phyloP scores from a whole-genome alignment of 345 rosid species.

The Xanthoceras sorbifolium region DNA sequence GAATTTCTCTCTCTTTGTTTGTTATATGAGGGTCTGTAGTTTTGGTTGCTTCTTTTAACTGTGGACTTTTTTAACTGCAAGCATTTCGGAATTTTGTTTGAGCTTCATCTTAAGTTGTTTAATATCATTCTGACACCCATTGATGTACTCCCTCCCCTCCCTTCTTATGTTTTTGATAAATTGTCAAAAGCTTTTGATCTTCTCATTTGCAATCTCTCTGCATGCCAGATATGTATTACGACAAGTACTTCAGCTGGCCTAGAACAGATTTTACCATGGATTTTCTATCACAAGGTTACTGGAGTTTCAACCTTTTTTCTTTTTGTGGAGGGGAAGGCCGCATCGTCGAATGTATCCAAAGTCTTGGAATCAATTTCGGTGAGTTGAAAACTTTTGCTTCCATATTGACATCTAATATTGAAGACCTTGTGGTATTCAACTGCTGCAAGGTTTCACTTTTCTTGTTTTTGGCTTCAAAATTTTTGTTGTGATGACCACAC shows the following conservation, averaged over 20 bases:
- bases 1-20: background rate
- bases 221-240: constrained; percentile 69
- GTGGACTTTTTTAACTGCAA: background rate
- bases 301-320: constrained; percentile 86
- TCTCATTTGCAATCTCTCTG: constrained; percentile 7
- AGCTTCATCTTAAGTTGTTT: background rate
- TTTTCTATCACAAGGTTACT: constrained; percentile 84
- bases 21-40: background rate
- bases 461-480: background rate
- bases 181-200: background rate
- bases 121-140: background rate
- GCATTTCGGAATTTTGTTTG: background rate
- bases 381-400: constrained; percentile 20
- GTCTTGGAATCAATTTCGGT: constrained; percentile 74
- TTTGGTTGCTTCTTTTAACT: too few species aligned
- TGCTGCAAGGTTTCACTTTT: constrained; percentile 16
- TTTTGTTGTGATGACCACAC: constrained; percentile 1
- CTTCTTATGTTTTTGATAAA: background rate
- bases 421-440: background rate
- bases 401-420: background rate
- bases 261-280: constrained; percentile 88
- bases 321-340: constrained; percentile 96
- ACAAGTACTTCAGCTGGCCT: constrained; percentile 94
- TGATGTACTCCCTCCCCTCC: background rate
- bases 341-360: constrained; percentile 64